Base-by-base conservation (phyloP, 2,329 filamentous ascomycete species). In the Septoria petroselini region DNA sequence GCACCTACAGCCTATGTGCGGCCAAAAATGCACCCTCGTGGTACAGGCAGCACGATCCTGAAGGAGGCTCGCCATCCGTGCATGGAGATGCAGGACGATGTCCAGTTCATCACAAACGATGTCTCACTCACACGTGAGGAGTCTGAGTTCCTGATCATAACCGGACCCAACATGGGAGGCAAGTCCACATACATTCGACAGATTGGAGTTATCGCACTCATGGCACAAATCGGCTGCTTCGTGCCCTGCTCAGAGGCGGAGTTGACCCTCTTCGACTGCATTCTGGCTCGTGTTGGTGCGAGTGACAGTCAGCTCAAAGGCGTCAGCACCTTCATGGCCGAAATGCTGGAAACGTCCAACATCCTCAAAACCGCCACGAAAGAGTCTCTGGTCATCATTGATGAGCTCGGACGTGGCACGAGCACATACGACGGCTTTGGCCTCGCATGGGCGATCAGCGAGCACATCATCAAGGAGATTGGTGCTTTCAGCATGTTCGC, bases 121-220 rank as follows among this genome's bases (percentile, higher is more conserved):
- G 88, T 97, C 17, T 83, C 84, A 45, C 81, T 98, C 30, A 77
- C 81, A 4, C 84, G 90, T 7, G 84, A 84, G 50, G 77, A 81
- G 40, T 95, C 89, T 0, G 90, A 91, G 2, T 97, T 98, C 71
- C 78, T 96, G 31, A 91, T 96, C 73, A 96, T 97, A 67, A 97
- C 91, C 0, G 93, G 93, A 0, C 93, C 93, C 42, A 98, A 98
- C 71, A 98, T 98, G 93, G 94, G 93, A 60, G 93, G 93, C 62
- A 98, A 98, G 73, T 95, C 89, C 7, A 98, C 91, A 0, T 98
- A 96, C 68, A 98, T 98, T 65, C 86, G 94, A 14, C 93, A 97
- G 68, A 94, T 95, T 17, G 93, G 91, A 25, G 93, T 96, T 45
- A 93, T 98, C 53, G 91, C 93, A 1, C 79, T 98, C 29, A 95